Conservation (phyloP, 208 protist species). For the Strigomonas culicis region DNA sequence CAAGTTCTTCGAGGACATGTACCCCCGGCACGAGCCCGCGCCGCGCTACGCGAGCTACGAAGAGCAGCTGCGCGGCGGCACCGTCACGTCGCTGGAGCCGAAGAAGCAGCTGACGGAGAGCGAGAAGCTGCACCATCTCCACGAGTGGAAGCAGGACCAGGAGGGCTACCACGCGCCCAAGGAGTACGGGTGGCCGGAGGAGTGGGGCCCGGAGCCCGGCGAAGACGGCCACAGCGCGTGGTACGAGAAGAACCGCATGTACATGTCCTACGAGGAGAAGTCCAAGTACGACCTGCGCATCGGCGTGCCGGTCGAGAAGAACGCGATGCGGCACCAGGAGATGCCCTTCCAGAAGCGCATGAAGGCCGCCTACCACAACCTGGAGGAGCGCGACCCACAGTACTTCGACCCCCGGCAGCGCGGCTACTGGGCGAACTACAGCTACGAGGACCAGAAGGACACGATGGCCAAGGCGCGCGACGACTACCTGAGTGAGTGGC, state of each 20-base stretch:
- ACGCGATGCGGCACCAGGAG: conserved; percentile 82
- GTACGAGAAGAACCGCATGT: conserved; percentile 90
- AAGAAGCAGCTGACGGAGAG: conserved; percentile 70
- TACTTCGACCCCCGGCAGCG: conserved; percentile 71
- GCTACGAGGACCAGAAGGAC: conserved; percentile 83
- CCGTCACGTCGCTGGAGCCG: conserved; percentile 54
- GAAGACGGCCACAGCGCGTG: conserved; percentile 82
- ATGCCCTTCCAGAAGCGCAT: conserved; percentile 84
- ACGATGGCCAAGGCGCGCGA: conserved; percentile 77
- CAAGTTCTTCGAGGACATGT: conserved; percentile 88
- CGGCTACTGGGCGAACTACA: conserved; percentile 80
- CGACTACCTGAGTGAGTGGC: conserved; percentile 82
- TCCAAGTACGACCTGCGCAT: conserved; percentile 69
- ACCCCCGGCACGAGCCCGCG: conserved; percentile 73
- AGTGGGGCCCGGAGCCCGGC: conserved; percentile 86
- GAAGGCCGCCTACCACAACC: conserved; percentile 81
- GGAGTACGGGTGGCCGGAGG: conserved; percentile 85
- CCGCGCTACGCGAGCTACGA: conserved; percentile 75
- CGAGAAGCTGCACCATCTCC: conserved; percentile 77
- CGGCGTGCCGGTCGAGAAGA: conserved; percentile 83
- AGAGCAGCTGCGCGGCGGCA: conserved; percentile 51
- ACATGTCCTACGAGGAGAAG: conserved; percentile 90
- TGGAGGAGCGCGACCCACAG: conserved; percentile 69
- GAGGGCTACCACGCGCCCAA: conserved; percentile 62
- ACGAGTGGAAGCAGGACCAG: conserved; percentile 71